Base-by-base conservation (phyloP, 1,284 basidiomycete species). In the Fomitopsis pinicola region DNA sequence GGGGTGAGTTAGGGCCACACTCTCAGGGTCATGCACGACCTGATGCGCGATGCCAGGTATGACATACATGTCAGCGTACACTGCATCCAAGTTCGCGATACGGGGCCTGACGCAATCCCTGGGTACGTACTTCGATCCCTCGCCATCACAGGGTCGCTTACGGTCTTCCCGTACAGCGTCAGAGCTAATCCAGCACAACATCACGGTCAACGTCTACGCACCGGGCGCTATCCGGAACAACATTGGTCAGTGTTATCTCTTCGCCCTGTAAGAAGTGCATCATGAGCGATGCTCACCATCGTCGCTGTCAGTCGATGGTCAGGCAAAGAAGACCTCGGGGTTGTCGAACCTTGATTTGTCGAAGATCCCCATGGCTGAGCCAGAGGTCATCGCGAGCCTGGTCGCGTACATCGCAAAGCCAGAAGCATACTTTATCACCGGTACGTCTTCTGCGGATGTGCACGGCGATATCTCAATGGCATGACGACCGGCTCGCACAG, bases 21-120 rank as follows among this genome's bases (percentile, higher is more conserved):
- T 12, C 19, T 5, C 19, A 6, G 17, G 17, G 26, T 22, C 14
- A 6, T 42, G 5, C 55, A 44, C 5, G 10, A 7, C 28, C 28
- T 40, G n/a, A 42, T 30, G 17, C 17, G 5, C 14, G 10, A 26
- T 3, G 38, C 38, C 35, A 55, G 53, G 53, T 12, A 22, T 44
- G 1, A 1, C 1, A 28, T 15, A 15, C 12, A 22, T 17, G 8
- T 45, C 55, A 6, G 55, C 57, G 35, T 67, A 67, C 50, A 57
- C 54, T 57, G 44, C 40, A 14, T 66, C 66, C n/a, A 73, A 73
- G 55, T 71, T 71, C 58, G 72, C 67, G 35, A 66, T 73, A 5
- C 58, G 69, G 30, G 66, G 69, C 4, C 59, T 73, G 50, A 73
- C 70, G 53, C 69, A 67, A 26, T 56, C 40, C 19, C 9, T 58